Base-by-base conservation (phyloP, 192 early-diverging fungal species). In the Funneliformis geosporum region DNA sequence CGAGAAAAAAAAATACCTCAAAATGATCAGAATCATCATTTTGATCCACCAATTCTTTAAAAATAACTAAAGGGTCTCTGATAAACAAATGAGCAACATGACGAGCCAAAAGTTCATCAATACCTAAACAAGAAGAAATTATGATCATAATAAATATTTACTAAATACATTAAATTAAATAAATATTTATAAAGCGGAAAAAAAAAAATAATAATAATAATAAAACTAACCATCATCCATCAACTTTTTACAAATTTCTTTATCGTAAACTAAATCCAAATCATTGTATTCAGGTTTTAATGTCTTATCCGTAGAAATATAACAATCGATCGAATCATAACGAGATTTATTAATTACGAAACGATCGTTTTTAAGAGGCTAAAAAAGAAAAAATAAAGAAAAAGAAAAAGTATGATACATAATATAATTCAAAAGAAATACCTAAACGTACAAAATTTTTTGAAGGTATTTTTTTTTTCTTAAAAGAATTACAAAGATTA, bases 71-170 rank as follows among this genome's bases (percentile, higher is more conserved):
- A 67, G 98, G 98, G 76, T 99, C 98, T 62, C 98, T 95, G 78
- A 99, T 99, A 82, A 98, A 99, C 82, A 99, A 87, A 82, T 98
- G 97, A 2, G 97, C 91, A 81, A 97, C 88, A 82, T 99, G 98
- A 66, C 90, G 90, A 6, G 98, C 96, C 62, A 99, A 85, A 68
- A 92, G 83, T 66, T 96, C 91, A 81, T 99, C 98, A 66, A 98
- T 88, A 12, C 91, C 75, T 76, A 61, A 10, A 27, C 33, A 42
- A 42, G 0, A 68, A 21, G 38, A 42, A 8, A 43, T 21, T 5
- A 21, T 40, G 40, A n/a, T n/a, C n/a, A 18, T 27, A 5, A 47
- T 71, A 46, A 46, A 1, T 27, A 8, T 18, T 46, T 43, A 25
- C 12, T 25, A 44, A 25, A 71, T 25, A 8, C 27, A 47, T 16